phyloP scores from a whole-genome alignment of 495 filamentous ascomycete genomes.

The Xylaria nigripes region DNA sequence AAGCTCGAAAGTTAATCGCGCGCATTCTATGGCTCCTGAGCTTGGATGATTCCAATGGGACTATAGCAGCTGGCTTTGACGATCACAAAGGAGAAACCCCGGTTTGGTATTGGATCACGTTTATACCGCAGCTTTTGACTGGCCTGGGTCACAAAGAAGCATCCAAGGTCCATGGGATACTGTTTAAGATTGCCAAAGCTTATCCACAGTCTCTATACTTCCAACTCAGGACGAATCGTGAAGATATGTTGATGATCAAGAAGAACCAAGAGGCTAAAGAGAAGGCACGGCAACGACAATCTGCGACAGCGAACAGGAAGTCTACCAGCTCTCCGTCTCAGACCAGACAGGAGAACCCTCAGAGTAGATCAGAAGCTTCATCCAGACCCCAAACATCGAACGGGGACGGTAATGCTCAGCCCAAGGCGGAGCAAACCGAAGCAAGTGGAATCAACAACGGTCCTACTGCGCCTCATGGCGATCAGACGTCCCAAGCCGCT shows the following conservation, averaged over 20 bases:
- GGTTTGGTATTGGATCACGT: conserved; percentile 99
- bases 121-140: conserved; percentile 89
- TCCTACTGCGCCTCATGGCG: conserved; percentile 28
- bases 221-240: conserved; percentile 82
- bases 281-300: conserved; percentile 47
- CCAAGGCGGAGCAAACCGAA: conserved; percentile 36
- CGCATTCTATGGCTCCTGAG: conserved; percentile 94
- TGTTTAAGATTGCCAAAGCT: conserved; percentile 87
- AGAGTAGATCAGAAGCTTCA: conserved; percentile 40
- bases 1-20: conserved; percentile 91
- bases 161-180: conserved; percentile 67
- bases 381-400: conserved; percentile 44
- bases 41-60: conserved; percentile 78
- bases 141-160: conserved; percentile 86
- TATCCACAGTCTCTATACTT: conserved; percentile 96
- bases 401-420: conserved; percentile 30
- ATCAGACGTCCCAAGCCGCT: conserved; percentile 21
- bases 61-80: conserved; percentile 73
- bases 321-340: conserved; percentile 33
- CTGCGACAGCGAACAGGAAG: conserved; percentile 31
- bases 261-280: conserved; percentile 77
- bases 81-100: conserved; percentile 93
- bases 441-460: conserved; percentile 34
- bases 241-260: conserved; percentile 89
- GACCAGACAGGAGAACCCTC: conserved; percentile 20